Conservation (phyloP, 2,329 filamentous ascomycete genomes). For the Lachnellula hyalina region DNA sequence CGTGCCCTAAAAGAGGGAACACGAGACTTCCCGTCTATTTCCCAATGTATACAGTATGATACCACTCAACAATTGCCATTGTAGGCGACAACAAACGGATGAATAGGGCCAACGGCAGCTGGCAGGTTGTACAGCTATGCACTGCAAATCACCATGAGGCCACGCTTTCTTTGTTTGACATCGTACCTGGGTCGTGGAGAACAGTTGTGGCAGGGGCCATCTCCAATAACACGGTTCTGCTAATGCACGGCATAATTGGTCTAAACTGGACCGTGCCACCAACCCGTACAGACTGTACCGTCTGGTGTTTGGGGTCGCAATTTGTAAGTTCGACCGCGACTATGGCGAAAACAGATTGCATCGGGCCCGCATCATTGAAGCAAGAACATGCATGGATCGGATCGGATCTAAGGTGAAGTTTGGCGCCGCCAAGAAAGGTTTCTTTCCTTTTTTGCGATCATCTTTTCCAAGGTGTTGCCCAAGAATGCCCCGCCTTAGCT, state of each 20-base stretch:
- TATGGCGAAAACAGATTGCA: slow-evolving; percentile 11
- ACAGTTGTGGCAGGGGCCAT: slow-evolving; percentile 21
- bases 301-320: slow-evolving; percentile 18
- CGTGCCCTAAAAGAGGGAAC: too few relatives aligned
- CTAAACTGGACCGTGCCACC: slow-evolving; percentile 12
- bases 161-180: slow-evolving; percentile 6
- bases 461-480: too few relatives aligned
- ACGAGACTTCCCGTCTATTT: too few relatives aligned
- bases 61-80: too few relatives aligned
- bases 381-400: too few relatives aligned
- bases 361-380: neutral
- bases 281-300: slow-evolving; percentile 15
- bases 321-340: slow-evolving; percentile 11
- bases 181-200: slow-evolving; percentile 3
- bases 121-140: neutral
- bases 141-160: neutral
- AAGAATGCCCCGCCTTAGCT: neutral
- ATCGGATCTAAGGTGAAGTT: too few relatives aligned
- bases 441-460: too few relatives aligned
- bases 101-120: too few relatives aligned
- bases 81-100: neutral
- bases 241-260: slow-evolving; percentile 28
- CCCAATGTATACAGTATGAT: too few relatives aligned
- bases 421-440: too few relatives aligned
- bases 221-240: slow-evolving; percentile 18